These are phyloP conservation scores for Apiospora pterosperma DNA, from an alignment of 2,329 filamentous ascomycete genomes.

Conservation along the genomic window DNA sequence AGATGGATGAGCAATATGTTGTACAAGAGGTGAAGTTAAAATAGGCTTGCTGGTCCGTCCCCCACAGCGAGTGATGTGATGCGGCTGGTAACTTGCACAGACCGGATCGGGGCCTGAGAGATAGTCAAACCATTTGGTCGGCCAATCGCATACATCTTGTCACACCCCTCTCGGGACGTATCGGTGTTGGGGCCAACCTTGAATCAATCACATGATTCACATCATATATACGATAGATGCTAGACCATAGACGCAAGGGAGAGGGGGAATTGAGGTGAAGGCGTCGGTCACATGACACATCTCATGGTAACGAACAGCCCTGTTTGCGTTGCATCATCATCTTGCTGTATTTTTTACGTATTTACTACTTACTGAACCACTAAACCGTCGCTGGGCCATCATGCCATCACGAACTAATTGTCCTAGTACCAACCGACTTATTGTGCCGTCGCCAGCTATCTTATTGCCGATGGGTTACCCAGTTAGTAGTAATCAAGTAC, in stretches of 20 bases:
- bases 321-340: not conserved
- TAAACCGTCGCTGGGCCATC: not conserved
- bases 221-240: not conserved
- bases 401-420: not conserved
- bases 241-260: not conserved
- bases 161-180: not conserved
- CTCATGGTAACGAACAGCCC: too few species aligned
- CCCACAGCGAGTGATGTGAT: too few species aligned
- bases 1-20: too few species aligned
- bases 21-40: not conserved
- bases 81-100: not conserved
- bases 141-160: too few species aligned
- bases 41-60: not conserved
- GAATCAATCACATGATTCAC: not conserved
- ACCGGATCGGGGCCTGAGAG: not conserved
- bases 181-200: not conserved
- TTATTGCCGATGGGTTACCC: too few species aligned
- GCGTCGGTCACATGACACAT: too few species aligned
- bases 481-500: too few species aligned
- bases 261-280: not conserved
- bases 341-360: not conserved
- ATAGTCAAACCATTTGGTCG: too few species aligned
- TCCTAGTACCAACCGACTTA: too few species aligned
- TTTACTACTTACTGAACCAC: too few species aligned
- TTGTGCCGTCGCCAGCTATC: not conserved